These are phyloP conservation scores for Clitopilus hobsonii DNA, from an alignment of 768 basidiomycete species.

Conservation along the genomic window DNA sequence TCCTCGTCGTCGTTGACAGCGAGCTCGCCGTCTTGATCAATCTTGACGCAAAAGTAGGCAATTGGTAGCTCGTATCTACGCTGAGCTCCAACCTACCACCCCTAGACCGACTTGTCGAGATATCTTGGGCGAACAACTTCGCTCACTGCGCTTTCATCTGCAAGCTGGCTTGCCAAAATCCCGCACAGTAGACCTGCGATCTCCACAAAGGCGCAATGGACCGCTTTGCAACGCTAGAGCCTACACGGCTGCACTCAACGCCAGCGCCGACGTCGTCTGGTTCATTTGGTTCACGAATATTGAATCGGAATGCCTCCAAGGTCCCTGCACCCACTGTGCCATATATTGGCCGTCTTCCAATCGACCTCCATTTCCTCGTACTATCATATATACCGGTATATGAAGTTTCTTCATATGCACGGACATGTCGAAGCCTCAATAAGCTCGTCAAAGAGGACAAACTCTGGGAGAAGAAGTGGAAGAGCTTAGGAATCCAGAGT, in stretches of 20 bases:
- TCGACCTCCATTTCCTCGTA: conserved; percentile 70
- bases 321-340: conserved; percentile 19
- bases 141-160: neutral
- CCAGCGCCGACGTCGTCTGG: conserved; percentile 16
- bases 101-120: too few species aligned
- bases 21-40: too few species aligned
- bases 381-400: conserved; percentile 72
- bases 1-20: neutral
- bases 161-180: neutral
- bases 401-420: conserved; percentile 75
- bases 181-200: neutral
- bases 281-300: conserved; percentile 14
- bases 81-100: too few species aligned
- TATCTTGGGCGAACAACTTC: too few species aligned
- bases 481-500: conserved; percentile 47
- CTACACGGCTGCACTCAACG: conserved; percentile 51
- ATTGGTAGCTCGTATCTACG: neutral
- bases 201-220: conserved; percentile 48
- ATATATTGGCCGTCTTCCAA: conserved; percentile 75
- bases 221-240: conserved; percentile 84
- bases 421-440: conserved; percentile 59
- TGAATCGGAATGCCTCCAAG: conserved; percentile 13
- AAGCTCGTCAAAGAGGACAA: conserved; percentile 63
- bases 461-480: conserved; percentile 77
- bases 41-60: neutral